Evolutionary conservation across 805 yeast genomes (phyloP).

Genomic region (Priceomyces fermenticarens): DNA sequence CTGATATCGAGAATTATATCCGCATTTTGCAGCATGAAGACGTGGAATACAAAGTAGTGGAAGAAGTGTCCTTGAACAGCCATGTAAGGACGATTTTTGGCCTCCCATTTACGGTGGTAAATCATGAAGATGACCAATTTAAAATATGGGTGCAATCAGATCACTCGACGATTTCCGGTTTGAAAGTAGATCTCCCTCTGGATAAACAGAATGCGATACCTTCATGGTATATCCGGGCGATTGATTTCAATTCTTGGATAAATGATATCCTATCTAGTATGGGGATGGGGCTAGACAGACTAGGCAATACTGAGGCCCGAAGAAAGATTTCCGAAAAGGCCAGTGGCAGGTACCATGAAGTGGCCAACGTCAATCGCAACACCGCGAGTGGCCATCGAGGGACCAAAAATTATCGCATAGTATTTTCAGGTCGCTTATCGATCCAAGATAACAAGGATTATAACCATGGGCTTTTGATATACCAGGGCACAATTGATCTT

Average conservation of each 20-base stretch:
- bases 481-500: slow-evolving; percentile 28
- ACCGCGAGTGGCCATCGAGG: slow-evolving; percentile 8
- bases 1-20: slow-evolving; percentile 11
- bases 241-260: slow-evolving; percentile 16
- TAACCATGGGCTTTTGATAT: slow-evolving; percentile 17
- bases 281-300: slow-evolving; percentile 24
- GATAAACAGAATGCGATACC: slow-evolving; percentile 7
- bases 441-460: slow-evolving; percentile 16
- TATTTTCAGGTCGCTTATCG: slow-evolving; percentile 22
- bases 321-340: slow-evolving; percentile 22
- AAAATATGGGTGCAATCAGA: slow-evolving; percentile 30
- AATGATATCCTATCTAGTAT: slow-evolving; percentile 18
- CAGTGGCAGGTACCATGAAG: slow-evolving; percentile 27
- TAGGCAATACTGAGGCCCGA: slow-evolving; percentile 18
- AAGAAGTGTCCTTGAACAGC: slow-evolving; percentile 19
- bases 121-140: slow-evolving; percentile 10
- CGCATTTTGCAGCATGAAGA: slow-evolving; percentile 16
- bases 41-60: slow-evolving; percentile 26
- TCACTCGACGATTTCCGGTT: slow-evolving; percentile 29
- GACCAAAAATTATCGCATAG: slow-evolving; percentile 19
- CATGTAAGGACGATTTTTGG: slow-evolving; percentile 23
- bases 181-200: slow-evolving; percentile 14
- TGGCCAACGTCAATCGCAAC: slow-evolving; percentile 8
- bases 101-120: slow-evolving; percentile 22
- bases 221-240: slow-evolving; percentile 27